Conservation (phyloP, 2,329 filamentous ascomycete species). For the Aspergillus sp. region DNA sequence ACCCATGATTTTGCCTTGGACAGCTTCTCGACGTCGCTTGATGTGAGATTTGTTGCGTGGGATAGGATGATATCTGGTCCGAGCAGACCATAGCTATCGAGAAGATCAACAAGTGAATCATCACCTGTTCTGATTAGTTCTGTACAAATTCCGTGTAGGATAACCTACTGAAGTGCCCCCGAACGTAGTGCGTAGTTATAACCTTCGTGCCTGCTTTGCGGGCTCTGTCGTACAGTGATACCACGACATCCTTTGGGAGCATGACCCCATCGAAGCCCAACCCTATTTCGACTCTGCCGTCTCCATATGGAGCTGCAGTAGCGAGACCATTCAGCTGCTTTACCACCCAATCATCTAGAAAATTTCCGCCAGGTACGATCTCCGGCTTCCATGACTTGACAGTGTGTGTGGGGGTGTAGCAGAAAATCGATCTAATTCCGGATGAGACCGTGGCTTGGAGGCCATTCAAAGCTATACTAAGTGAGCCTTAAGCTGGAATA, state of each 20-base stretch:
- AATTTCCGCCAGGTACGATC: constrained; percentile 15
- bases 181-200: constrained; percentile 31
- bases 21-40: constrained; percentile 24
- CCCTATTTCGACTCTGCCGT: constrained; percentile 30
- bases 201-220: constrained; percentile 24
- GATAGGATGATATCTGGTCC: constrained; percentile 26
- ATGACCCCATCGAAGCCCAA: constrained; percentile 32
- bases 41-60: constrained; percentile 23
- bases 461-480: constrained; percentile 20
- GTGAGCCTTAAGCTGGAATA: background rate
- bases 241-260: constrained; percentile 27
- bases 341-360: constrained; percentile 29
- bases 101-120: constrained; percentile 13
- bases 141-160: too few species aligned
- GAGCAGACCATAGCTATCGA: constrained; percentile 24
- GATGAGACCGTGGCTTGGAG: constrained; percentile 30
- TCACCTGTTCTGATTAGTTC: background rate
- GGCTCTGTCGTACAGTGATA: constrained; percentile 22
- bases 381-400: constrained; percentile 28
- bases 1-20: constrained; percentile 20
- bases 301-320: constrained; percentile 23
- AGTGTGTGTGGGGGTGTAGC: constrained; percentile 23
- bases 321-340: constrained; percentile 23
- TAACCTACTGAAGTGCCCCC: constrained; percentile 5
- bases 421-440: constrained; percentile 34